Conservation (phyloP, 1,139 yeast genomes). For the Casaregolazyma suthepensis region DNA sequence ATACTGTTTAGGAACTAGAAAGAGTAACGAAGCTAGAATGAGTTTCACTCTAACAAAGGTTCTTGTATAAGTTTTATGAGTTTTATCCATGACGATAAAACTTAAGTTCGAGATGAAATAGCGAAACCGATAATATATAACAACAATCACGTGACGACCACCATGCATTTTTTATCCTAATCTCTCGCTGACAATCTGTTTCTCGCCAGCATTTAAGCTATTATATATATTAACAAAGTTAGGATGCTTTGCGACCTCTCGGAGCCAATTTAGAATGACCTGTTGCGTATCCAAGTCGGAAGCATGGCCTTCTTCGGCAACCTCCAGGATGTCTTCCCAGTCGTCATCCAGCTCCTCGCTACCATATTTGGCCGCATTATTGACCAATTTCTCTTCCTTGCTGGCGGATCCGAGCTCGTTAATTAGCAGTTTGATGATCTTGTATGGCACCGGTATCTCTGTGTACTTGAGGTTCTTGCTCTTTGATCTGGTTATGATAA, state of each 20-base stretch:
- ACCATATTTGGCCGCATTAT: constrained; percentile 28
- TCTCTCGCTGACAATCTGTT: constrained; percentile 1
- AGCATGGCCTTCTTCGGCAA: constrained; percentile 11
- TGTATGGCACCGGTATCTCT: constrained; percentile 60
- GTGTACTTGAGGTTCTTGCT: constrained; percentile 58
- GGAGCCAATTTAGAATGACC: constrained; percentile 56
- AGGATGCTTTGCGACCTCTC: constrained; percentile 40
- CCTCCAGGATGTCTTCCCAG: constrained; percentile 67
- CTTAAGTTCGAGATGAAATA: not conserved
- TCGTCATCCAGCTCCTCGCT: constrained; percentile 22
- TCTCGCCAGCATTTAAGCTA: constrained; percentile 4
- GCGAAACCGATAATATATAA: not conserved
- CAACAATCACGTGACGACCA: not conserved
- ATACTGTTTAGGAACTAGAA: constrained; percentile 41
- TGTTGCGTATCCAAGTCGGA: constrained; percentile 31
- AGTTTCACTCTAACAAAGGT: constrained; percentile 34
- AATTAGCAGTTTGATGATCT: constrained; percentile 64
- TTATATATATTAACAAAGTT: constrained; percentile 3
- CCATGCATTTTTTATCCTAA: not conserved
- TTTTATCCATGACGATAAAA: not conserved
- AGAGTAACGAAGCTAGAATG: constrained; percentile 37
- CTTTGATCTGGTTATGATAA: constrained; percentile 80
- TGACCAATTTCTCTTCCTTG: constrained; percentile 36
- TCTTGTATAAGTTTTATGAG: not conserved
- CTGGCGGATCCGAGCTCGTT: constrained; percentile 52